Conservation (phyloP, 345 rosid genomes). For the Citropsis articulata region DNA sequence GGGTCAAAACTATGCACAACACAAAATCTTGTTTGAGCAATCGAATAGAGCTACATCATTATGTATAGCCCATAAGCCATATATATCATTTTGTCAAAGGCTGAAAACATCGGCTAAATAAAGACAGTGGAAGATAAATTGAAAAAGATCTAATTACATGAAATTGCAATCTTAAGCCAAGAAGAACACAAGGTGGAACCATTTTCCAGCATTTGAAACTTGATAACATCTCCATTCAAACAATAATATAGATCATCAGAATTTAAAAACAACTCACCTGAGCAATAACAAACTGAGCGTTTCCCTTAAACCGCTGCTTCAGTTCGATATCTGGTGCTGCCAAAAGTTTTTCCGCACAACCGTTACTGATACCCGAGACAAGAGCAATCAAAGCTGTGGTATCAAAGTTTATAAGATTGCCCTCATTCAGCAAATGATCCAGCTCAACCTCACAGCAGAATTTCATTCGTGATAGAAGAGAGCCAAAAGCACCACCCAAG, state of each 20-base stretch:
- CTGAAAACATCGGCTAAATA: not conserved
- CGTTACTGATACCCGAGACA: conserved; percentile 87
- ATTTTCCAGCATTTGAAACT: not conserved
- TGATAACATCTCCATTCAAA: not conserved
- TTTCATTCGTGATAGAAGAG: conserved; percentile 45
- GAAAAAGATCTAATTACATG: not conserved
- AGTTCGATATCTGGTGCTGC: conserved; percentile 39
- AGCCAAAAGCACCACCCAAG: conserved; percentile 28
- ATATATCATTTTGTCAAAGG: not conserved
- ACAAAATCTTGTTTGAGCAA: not conserved
- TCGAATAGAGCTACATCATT: not conserved
- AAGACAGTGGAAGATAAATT: not conserved
- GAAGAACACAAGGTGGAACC: not conserved
- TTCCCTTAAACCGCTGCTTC: conserved; percentile 74
- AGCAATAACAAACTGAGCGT: conserved; percentile 63
- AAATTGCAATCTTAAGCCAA: conserved; percentile 3
- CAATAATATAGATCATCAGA: not conserved
- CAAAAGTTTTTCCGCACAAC: conserved; percentile 55
- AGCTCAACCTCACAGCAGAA: conserved; percentile 3
- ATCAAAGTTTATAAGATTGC: conserved; percentile 58
- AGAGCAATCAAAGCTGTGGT: conserved; percentile 85
- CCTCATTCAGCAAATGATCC: conserved; percentile 19
- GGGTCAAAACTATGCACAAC: not conserved
- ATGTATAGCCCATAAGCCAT: not conserved
- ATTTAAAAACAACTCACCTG: conserved; percentile 48